Evolutionary conservation across 2,329 filamentous ascomycete genomes (phyloP).

Genomic region (Thelonectria rubi): DNA sequence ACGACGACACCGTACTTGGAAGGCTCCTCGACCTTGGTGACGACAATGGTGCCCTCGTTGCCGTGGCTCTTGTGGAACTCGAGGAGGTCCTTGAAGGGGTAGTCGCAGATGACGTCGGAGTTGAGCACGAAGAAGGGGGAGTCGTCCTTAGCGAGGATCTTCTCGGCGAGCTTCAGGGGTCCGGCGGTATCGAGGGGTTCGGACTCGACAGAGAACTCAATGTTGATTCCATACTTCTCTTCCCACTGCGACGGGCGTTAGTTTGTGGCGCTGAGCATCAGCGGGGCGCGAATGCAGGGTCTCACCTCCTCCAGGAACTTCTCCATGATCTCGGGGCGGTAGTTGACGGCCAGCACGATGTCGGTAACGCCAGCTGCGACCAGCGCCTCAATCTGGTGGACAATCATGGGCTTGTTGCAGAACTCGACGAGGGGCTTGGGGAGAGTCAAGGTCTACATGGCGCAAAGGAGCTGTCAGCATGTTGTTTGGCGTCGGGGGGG

Average conservation of each 20-base stretch:
- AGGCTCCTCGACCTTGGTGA: slow-evolving; percentile 98
- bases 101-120: slow-evolving; percentile 98
- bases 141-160: slow-evolving; percentile 91
- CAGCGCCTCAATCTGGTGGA: slow-evolving; percentile 95
- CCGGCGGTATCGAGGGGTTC: slow-evolving; percentile 96
- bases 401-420: slow-evolving; percentile 98
- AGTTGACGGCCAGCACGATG: slow-evolving; percentile 98
- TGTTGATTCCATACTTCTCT: slow-evolving; percentile 90
- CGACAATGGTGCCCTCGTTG: slow-evolving; percentile 95
- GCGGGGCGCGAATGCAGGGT: not conserved
- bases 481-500: not conserved
- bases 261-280: not conserved
- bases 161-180: slow-evolving; percentile 93
- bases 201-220: slow-evolving; percentile 95
- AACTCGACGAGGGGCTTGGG: slow-evolving; percentile 99
- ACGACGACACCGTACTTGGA: slow-evolving; percentile 99
- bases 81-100: slow-evolving; percentile 89
- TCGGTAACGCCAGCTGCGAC: slow-evolving; percentile 94
- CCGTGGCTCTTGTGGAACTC: slow-evolving; percentile 94
- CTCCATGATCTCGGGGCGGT: slow-evolving; percentile 98
- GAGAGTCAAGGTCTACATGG: slow-evolving; percentile 84
- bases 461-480: slow-evolving; percentile 34
- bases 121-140: slow-evolving; percentile 98
- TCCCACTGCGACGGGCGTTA: slow-evolving; percentile 71
- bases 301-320: slow-evolving; percentile 85